Conservation (phyloP, 139 green algal species). For the Chlamydomonas schloesseri region DNA sequence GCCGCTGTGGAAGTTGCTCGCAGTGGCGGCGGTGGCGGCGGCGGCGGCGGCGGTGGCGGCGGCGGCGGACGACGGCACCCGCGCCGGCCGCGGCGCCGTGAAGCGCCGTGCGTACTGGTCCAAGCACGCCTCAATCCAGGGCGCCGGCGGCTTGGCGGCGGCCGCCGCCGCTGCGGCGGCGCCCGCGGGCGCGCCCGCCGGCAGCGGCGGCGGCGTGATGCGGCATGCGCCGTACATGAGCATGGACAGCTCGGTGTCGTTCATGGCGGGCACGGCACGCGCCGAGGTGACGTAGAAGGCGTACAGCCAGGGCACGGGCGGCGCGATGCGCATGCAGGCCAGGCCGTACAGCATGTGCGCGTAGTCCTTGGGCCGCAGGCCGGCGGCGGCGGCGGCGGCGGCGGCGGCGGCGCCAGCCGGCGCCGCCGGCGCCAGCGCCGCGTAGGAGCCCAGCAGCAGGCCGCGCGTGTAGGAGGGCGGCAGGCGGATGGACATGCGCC, state of each 20-base stretch:
- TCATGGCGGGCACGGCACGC: background rate
- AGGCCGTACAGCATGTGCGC: constrained; percentile 26
- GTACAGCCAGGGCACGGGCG: background rate
- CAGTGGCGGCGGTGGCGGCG: no score
- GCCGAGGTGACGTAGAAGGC: constrained; percentile 16
- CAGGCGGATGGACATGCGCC: background rate
- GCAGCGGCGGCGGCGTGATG: background rate
- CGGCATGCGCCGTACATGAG: constrained; percentile 27
- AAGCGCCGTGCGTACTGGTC: background rate
- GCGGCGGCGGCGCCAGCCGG: background rate
- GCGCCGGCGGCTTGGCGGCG: constrained; percentile 1
- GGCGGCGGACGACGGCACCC: no score
- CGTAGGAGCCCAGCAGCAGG: constrained; percentile 7
- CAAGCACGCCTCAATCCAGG: constrained; percentile 23
- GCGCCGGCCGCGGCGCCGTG: no score
- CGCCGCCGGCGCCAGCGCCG: background rate
- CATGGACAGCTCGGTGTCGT: constrained; percentile 10
- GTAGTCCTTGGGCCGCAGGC: background rate
- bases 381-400: background rate
- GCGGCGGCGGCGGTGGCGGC: no score
- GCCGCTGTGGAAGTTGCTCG: no score
- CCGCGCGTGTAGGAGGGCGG: background rate
- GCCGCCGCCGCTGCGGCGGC: no score
- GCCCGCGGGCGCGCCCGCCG: no score
- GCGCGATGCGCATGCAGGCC: background rate